Percentiles rank a stretch among this genome's conserved stretches.
phyloP scores from a whole-genome alignment of 345 rosid species.

The Hirschfeldia incana region DNA sequence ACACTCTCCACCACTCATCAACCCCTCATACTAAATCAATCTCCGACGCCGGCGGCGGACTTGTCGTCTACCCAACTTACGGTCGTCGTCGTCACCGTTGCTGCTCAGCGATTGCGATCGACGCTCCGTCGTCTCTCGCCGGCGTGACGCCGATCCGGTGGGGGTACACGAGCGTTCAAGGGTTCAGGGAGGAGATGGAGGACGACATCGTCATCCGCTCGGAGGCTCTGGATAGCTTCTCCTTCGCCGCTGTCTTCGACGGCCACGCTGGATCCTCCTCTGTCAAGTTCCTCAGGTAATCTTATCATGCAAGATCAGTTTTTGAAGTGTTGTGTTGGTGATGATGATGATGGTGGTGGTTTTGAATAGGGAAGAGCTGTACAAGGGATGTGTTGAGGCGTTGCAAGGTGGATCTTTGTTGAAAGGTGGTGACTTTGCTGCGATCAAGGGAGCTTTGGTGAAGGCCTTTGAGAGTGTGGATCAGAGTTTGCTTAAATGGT shows the following conservation, averaged over 20 bases:
- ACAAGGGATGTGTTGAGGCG: conserved; percentile 72
- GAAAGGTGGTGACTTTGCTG: conserved; percentile 52
- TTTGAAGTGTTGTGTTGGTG: background rate
- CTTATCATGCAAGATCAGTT: conserved; percentile 10
- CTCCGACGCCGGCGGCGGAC: conserved; percentile 20
- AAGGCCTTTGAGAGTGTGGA: conserved; percentile 75
- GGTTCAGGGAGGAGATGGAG: conserved; percentile 91
- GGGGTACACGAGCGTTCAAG: conserved; percentile 77
- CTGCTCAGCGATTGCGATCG: conserved; percentile 86
- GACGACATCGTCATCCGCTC: conserved; percentile 68
- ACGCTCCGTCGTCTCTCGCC: conserved; percentile 64
- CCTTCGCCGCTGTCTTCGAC: conserved; percentile 86
- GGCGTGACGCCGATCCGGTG: conserved; percentile 65
- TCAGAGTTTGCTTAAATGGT: conserved; percentile 46
- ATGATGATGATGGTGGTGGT: background rate
- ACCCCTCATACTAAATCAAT: background rate
- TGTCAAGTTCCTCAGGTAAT: conserved; percentile 71
- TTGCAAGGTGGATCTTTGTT: conserved; percentile 74
- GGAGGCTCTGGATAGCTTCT: conserved; percentile 75
- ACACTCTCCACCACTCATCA: conserved; percentile 31
- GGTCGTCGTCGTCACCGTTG: conserved; percentile 44
- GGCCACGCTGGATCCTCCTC: conserved; percentile 87
- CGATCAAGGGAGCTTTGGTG: conserved; percentile 52
- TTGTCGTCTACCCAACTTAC: conserved; percentile 28
- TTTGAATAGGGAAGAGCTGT: conserved; percentile 76